These are phyloP conservation scores for Tagetes patula DNA, from an alignment of 129 eudicot genomes.

Conservation along the genomic window DNA sequence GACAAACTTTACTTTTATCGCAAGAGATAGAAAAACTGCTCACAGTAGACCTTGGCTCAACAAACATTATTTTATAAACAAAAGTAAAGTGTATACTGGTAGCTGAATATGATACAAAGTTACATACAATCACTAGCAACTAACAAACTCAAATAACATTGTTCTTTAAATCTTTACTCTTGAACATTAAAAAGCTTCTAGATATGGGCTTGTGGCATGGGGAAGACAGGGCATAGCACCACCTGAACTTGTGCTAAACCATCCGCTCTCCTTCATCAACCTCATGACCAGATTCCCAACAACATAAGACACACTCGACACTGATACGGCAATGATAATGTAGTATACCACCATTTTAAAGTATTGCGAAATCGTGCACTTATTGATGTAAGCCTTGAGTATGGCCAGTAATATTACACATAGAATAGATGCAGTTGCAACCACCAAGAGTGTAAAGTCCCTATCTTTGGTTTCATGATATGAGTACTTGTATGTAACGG, in stretches of 20 bases:
- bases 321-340: constrained; percentile 27
- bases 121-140: background rate
- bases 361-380: constrained; percentile 26
- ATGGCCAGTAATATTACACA: constrained; percentile 52
- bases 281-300: constrained; percentile 45
- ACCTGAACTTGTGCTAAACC: constrained; percentile 34
- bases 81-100: too few species aligned
- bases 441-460: constrained; percentile 25
- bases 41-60: too few species aligned
- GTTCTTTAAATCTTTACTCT: background rate
- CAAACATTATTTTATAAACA: too few species aligned
- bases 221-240: constrained; percentile 6
- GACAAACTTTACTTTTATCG: too few species aligned
- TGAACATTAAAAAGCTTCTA: constrained; percentile 24
- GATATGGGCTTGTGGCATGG: constrained; percentile 1
- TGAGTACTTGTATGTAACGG: constrained; percentile 33
- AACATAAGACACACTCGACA: constrained; percentile 55
- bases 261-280: constrained; percentile 44
- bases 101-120: constrained; percentile 8
- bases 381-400: constrained; percentile 44
- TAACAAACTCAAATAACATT: background rate
- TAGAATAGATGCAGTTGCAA: constrained; percentile 34
- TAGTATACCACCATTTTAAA: constrained; percentile 46
- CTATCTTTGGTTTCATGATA: constrained; percentile 19
- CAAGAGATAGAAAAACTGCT: too few species aligned